These are phyloP conservation scores for Penicillium ochrochloron DNA, from an alignment of 495 filamentous ascomycete species.

Conservation along the genomic window DNA sequence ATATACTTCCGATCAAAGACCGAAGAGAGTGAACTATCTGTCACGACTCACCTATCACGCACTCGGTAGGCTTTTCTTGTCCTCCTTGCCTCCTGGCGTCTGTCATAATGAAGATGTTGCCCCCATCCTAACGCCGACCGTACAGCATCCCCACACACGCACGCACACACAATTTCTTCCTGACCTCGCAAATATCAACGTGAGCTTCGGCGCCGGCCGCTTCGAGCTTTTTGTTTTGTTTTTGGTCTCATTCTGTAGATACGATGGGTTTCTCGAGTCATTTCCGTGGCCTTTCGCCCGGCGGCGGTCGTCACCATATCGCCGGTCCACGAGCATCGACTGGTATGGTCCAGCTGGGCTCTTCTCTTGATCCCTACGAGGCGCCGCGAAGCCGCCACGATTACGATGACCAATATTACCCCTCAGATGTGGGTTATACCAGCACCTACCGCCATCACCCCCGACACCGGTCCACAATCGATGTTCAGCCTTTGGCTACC, in stretches of 20 bases:
- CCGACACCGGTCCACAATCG: conserved; percentile 34
- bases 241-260: neutral
- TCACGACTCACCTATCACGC: neutral
- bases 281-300: conserved; percentile 39
- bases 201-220: conserved; percentile 1
- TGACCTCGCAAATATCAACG: neutral
- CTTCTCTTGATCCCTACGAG: conserved; percentile 45
- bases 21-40: neutral
- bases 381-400: conserved; percentile 31
- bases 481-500: conserved; percentile 43
- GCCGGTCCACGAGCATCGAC: conserved; percentile 53
- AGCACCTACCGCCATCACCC: conserved; percentile 37
- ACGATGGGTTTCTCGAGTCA: conserved; percentile 26
- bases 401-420: conserved; percentile 44
- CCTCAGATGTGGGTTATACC: conserved; percentile 40
- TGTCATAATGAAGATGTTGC: neutral
- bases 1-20: conserved; percentile 8
- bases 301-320: conserved; percentile 35
- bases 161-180: neutral
- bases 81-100: neutral
- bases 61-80: neutral
- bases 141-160: neutral
- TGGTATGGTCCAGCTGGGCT: conserved; percentile 47
- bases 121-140: conserved; percentile 5
- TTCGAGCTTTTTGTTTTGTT: neutral